Evolutionary conservation across 768 basidiomycete species (phyloP).

Genomic region (Rhizopogon vinicolor): DNA sequence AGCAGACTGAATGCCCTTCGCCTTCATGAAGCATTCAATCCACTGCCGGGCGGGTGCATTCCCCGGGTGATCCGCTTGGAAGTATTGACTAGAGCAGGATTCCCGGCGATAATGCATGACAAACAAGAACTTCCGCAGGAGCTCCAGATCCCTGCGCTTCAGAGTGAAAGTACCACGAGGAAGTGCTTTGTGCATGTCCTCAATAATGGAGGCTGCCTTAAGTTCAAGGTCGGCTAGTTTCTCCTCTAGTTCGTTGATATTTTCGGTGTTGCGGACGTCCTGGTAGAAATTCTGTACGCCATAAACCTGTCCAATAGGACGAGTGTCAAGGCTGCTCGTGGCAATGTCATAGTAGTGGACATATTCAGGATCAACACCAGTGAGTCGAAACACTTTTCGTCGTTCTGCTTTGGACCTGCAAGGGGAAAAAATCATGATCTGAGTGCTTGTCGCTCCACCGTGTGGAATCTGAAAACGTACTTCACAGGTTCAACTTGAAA

Average conservation of each 20-base stretch:
- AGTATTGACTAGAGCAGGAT: conserved; percentile 19
- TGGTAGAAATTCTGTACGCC: conserved; percentile 20
- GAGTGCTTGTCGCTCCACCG: too few species aligned
- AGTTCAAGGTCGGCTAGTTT: conserved; percentile 25
- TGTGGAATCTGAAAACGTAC: neutral
- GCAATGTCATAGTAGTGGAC: conserved; percentile 8
- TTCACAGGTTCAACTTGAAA: conserved; percentile 1
- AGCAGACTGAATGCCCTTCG: conserved; percentile 12
- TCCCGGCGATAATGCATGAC: conserved; percentile 29
- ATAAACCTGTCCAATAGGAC: conserved; percentile 8
- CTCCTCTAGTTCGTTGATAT: conserved; percentile 25
- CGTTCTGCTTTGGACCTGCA: conserved; percentile 8
- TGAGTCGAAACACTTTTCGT: neutral
- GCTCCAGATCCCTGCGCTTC: conserved; percentile 23
- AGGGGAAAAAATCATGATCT: too few species aligned
- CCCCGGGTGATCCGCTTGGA: conserved; percentile 19
- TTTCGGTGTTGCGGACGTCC: conserved; percentile 12
- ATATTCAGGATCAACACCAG: conserved; percentile 5
- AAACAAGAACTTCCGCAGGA: conserved; percentile 32
- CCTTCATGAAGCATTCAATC: conserved; percentile 19
- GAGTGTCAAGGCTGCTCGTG: conserved; percentile 4
- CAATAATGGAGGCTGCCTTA: conserved; percentile 19
- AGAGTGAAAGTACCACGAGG: conserved; percentile 9
- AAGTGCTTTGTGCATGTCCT: conserved; percentile 6
- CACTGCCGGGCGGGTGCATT: conserved; percentile 17